These are phyloP conservation scores for Penicillium sp. DNA, from an alignment of 2,329 filamentous ascomycete genomes.

Conservation along the genomic window DNA sequence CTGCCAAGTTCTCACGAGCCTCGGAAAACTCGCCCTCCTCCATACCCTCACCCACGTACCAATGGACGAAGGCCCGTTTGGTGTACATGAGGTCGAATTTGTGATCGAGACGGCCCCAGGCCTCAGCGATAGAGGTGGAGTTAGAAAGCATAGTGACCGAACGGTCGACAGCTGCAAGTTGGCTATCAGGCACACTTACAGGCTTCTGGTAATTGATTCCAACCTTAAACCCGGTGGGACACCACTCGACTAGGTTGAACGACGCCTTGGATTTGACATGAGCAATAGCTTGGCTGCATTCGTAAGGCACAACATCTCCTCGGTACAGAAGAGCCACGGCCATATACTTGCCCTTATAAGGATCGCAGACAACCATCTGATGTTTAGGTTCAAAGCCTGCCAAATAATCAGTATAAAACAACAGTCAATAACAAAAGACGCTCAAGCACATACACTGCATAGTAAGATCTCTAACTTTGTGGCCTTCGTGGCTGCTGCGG, in stretches of 20 bases:
- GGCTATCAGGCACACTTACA: constrained; percentile 53
- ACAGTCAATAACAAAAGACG: background rate
- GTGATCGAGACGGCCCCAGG: constrained; percentile 64
- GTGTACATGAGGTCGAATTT: constrained; percentile 72
- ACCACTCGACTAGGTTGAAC: constrained; percentile 70
- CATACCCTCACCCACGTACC: constrained; percentile 86
- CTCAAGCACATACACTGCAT: constrained; percentile 55
- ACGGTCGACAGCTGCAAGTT: constrained; percentile 57
- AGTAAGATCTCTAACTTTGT: constrained; percentile 76
- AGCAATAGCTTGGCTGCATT: constrained; percentile 61
- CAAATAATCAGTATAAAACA: constrained; percentile 6
- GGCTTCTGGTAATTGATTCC: constrained; percentile 68
- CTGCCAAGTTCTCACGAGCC: constrained; percentile 81
- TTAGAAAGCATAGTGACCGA: constrained; percentile 66
- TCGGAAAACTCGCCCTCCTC: constrained; percentile 89
- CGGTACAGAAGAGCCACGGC: constrained; percentile 67
- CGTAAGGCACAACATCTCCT: constrained; percentile 65
- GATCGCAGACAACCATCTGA: constrained; percentile 70
- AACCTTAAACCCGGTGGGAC: constrained; percentile 69
- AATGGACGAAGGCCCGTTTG: constrained; percentile 70
- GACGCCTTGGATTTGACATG: constrained; percentile 65
- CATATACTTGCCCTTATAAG: constrained; percentile 69
- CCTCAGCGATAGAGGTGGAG: constrained; percentile 67
- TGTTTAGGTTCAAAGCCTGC: constrained; percentile 66
- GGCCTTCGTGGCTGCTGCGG: constrained; percentile 83